phyloP scores from a whole-genome alignment of 164 flowering plant species.

The Stephania cephalantha region DNA sequence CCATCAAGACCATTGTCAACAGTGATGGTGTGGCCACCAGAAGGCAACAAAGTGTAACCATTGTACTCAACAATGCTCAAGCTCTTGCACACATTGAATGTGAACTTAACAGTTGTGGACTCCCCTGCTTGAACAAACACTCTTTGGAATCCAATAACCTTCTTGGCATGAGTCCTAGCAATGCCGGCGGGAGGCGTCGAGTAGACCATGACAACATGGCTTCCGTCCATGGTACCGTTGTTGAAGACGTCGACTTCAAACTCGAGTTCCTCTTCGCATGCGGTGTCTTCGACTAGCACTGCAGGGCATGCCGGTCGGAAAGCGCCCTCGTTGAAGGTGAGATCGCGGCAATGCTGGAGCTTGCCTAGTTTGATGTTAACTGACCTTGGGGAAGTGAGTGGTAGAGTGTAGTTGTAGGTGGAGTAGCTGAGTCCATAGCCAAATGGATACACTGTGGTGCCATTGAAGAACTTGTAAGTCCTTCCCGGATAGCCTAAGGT shows the following conservation, averaged over 20 bases:
- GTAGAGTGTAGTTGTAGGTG: constrained; percentile 16
- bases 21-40: constrained; percentile 19
- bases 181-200: constrained; percentile 15
- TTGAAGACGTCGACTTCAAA: constrained; percentile 19
- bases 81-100: constrained; percentile 18
- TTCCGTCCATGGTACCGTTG: constrained; percentile 10
- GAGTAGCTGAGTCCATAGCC: constrained; percentile 43
- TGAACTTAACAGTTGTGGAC: constrained; percentile 9
- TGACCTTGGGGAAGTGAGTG: constrained; percentile 6
- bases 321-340: background rate
- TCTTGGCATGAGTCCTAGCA: constrained; percentile 4
- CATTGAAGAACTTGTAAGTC: constrained; percentile 42
- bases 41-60: constrained; percentile 14
- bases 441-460: constrained; percentile 28
- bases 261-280: constrained; percentile 5
- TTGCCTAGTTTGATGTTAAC: background rate
- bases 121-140: constrained; percentile 6
- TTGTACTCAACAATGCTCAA: constrained; percentile 11
- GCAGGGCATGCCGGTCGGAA: constrained; percentile 16
- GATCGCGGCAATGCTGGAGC: constrained; percentile 13
- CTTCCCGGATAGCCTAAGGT: constrained; percentile 35
- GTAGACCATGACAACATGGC: constrained; percentile 15
- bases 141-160: constrained; percentile 18
- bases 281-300: constrained; percentile 12
- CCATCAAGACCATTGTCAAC: constrained; percentile 16